phyloP scores from a whole-genome alignment of 164 flowering plant species.

The Buxus sempervirens region DNA sequence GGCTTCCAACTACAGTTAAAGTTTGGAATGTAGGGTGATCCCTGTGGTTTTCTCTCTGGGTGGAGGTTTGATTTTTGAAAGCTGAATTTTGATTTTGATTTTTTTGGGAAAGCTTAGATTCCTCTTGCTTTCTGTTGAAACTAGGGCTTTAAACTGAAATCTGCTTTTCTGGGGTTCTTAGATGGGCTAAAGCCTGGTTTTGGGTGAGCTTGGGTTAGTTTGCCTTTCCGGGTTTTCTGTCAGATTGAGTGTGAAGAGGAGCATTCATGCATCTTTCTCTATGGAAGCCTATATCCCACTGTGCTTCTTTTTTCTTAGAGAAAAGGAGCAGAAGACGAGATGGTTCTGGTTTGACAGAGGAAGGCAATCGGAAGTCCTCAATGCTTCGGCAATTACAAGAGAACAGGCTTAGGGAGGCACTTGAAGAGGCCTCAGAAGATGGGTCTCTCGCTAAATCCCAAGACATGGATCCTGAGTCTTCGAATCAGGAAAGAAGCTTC shows the following conservation, averaged over 20 bases:
- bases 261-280: slow-evolving; percentile 84
- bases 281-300: slow-evolving; percentile 71
- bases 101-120: slow-evolving; percentile 19
- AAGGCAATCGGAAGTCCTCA: slow-evolving; percentile 32
- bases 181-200: slow-evolving; percentile 28
- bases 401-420: slow-evolving; percentile 56
- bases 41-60: slow-evolving; percentile 4
- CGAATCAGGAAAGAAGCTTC: slow-evolving; percentile 52
- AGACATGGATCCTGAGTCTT: slow-evolving; percentile 48
- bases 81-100: too few species aligned
- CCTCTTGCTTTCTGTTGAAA: slow-evolving; percentile 16
- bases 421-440: slow-evolving; percentile 69
- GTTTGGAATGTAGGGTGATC: neutral
- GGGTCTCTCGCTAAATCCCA: slow-evolving; percentile 61
- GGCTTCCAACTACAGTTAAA: neutral
- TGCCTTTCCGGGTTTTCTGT: slow-evolving; percentile 18
- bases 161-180: slow-evolving; percentile 6
- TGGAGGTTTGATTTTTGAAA: slow-evolving; percentile 7
- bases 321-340: slow-evolving; percentile 50
- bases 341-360: slow-evolving; percentile 35
- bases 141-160: slow-evolving; percentile 19
- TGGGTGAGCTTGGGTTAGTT: slow-evolving; percentile 11
- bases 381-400: slow-evolving; percentile 43
- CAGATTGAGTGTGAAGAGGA: slow-evolving; percentile 13
- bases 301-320: slow-evolving; percentile 49